phyloP scores from a whole-genome alignment of 345 rosid genomes.

The Eutrema japonicum region DNA sequence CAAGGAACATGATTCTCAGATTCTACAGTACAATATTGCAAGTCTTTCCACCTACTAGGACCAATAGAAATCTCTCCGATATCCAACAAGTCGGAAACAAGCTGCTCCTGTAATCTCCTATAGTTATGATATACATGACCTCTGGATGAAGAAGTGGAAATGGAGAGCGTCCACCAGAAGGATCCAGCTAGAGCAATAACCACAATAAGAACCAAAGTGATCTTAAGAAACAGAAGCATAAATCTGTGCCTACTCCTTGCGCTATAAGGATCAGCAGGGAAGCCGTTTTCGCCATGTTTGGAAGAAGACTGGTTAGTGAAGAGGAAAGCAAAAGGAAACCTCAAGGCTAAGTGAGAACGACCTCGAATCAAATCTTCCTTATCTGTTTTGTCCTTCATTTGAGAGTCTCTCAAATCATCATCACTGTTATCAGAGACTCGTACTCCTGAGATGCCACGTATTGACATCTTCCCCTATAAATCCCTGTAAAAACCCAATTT shows the following conservation, averaged over 20 bases:
- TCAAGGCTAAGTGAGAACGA: conserved; percentile 56
- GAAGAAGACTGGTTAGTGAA: conserved; percentile 57
- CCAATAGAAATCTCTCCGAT: conserved; percentile 89
- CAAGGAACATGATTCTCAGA: conserved; percentile 85
- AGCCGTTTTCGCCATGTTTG: conserved; percentile 71
- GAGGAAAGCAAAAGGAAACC: conserved; percentile 64
- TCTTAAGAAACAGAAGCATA: conserved; percentile 61
- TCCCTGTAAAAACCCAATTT: conserved; percentile 19
- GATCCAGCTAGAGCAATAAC: conserved; percentile 76
- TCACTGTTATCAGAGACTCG: conserved; percentile 67
- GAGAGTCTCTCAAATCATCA: conserved; percentile 71
- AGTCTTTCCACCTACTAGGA: conserved; percentile 68
- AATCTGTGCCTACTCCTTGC: conserved; percentile 69
- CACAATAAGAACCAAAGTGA: conserved; percentile 72
- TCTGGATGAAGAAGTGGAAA: conserved; percentile 68
- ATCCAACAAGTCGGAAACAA: conserved; percentile 86
- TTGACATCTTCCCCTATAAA: conserved; percentile 54
- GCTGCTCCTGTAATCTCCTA: conserved; percentile 85
- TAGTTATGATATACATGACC: conserved; percentile 76
- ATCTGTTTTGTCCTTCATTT: conserved; percentile 75
- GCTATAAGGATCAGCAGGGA: conserved; percentile 57
- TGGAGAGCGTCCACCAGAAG: conserved; percentile 91
- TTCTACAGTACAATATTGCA: conserved; percentile 73
- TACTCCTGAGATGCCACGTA: conserved; percentile 65
- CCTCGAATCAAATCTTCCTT: conserved; percentile 65